A percentile compares a stretch with the other conserved stretches of the same genome.
Evolutionary conservation across 2,329 filamentous ascomycete genomes (phyloP).

Genomic region (Ceratocystis cubensis): DNA sequence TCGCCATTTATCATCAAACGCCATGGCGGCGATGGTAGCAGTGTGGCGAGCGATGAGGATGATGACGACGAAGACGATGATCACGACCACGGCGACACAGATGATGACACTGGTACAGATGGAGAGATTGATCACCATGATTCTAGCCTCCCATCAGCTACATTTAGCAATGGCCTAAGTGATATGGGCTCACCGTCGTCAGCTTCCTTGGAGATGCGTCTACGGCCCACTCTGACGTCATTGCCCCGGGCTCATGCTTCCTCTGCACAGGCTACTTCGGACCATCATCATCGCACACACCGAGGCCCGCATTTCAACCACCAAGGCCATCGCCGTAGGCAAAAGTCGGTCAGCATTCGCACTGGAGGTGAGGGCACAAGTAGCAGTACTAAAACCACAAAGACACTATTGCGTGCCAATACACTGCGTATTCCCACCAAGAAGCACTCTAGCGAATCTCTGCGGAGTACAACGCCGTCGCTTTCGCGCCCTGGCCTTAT

Average conservation of each 20-base stretch:
- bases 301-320: slow-evolving; percentile 11
- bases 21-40: slow-evolving; percentile 24
- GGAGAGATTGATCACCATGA: slow-evolving; percentile 21
- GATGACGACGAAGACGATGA: slow-evolving; percentile 39
- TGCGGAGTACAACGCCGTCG: slow-evolving; percentile 31
- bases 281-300: slow-evolving; percentile 2
- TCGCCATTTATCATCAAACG: slow-evolving; percentile 47
- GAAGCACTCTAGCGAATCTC: slow-evolving; percentile 45
- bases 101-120: slow-evolving; percentile 12
- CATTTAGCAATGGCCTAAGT: neutral
- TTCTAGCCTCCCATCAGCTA: slow-evolving; percentile 24
- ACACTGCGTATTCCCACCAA: slow-evolving; percentile 34
- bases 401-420: slow-evolving; percentile 32
- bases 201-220: slow-evolving; percentile 53
- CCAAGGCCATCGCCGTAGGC: slow-evolving; percentile 21
- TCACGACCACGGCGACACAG: slow-evolving; percentile 28
- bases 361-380: slow-evolving; percentile 32
- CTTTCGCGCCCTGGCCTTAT: slow-evolving; percentile 22
- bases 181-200: slow-evolving; percentile 29
- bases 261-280: slow-evolving; percentile 12
- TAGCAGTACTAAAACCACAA: neutral
- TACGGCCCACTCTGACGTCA: slow-evolving; percentile 65
- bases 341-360: slow-evolving; percentile 39
- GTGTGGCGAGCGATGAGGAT: slow-evolving; percentile 24
- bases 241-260: neutral